Conservation (phyloP, 1,284 basidiomycete species). For the Ceratobasidium sp. region DNA sequence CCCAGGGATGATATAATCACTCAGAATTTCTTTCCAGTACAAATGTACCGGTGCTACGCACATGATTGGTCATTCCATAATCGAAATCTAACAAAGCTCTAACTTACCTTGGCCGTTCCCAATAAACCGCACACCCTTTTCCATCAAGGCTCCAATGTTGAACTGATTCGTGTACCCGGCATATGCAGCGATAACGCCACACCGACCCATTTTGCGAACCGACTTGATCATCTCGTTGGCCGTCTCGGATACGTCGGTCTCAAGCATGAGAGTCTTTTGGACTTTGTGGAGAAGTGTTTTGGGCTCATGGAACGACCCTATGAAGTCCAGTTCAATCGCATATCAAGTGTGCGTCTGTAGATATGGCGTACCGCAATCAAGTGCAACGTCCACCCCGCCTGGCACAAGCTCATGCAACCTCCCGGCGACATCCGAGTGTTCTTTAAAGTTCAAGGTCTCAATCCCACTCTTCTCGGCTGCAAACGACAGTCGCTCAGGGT, state of each 20-base stretch:
- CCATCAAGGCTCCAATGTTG: constrained; percentile 79
- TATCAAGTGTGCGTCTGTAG: background rate
- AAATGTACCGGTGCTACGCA: constrained; percentile 67
- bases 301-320: constrained; percentile 73
- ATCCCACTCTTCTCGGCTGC: constrained; percentile 63
- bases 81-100: background rate
- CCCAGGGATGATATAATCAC: constrained; percentile 66
- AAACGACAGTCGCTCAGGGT: constrained; percentile 66
- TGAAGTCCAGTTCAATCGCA: background rate
- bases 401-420: constrained; percentile 67
- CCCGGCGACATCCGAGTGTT: constrained; percentile 62
- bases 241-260: constrained; percentile 77
- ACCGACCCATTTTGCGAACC: constrained; percentile 67
- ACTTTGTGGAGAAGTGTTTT: constrained; percentile 69
- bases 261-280: constrained; percentile 72
- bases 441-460: constrained; percentile 69
- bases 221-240: constrained; percentile 72
- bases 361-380: constrained; percentile 59
- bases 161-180: constrained; percentile 70
- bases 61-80: constrained; percentile 31
- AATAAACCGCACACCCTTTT: constrained; percentile 73
- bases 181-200: constrained; percentile 69
- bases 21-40: constrained; percentile 75
- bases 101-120: constrained; percentile 63
- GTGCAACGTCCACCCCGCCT: constrained; percentile 67